Evolutionary conservation across 1,284 basidiomycete genomes (phyloP).

Genomic region (Rhodofomes roseus): DNA sequence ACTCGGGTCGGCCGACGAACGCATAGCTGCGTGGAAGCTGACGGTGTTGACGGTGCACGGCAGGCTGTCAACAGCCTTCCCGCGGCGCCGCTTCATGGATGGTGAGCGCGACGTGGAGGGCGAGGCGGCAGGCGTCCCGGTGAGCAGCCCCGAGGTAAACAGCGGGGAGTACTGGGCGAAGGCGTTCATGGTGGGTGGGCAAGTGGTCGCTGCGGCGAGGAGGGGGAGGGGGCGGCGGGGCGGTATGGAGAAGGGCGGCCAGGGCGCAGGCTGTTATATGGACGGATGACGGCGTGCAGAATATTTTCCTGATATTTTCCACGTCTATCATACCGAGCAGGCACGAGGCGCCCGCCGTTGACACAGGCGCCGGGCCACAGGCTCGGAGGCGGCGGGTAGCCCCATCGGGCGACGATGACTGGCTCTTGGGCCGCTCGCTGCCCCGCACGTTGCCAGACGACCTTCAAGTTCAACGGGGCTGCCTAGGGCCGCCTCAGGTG

Average conservation of each 20-base stretch:
- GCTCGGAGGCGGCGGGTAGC: background rate
- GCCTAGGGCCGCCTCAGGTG: background rate
- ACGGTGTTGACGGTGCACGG: conserved; percentile 37
- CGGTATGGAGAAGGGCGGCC: background rate
- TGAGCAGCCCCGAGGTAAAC: conserved; percentile 58
- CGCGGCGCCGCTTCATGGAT: conserved; percentile 27
- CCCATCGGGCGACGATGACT: background rate
- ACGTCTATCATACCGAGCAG: background rate
- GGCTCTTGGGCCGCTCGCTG: background rate
- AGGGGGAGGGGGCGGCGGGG: background rate
- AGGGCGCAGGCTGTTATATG: background rate
- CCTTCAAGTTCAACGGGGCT: background rate
- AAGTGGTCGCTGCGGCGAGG: background rate
- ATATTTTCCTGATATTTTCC: background rate
- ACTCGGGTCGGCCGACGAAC: conserved; percentile 12
- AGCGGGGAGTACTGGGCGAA: conserved; percentile 49
- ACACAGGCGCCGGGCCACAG: background rate
- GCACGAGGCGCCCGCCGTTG: background rate
- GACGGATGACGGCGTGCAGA: background rate
- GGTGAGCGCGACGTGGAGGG: conserved; percentile 29
- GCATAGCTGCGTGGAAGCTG: conserved; percentile 21
- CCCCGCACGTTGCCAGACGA: background rate
- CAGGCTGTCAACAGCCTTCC: conserved; percentile 34
- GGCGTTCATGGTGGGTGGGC: conserved; percentile 10
- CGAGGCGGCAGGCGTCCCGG: conserved; percentile 25